Percentiles rank a stretch among this genome's conserved stretches.
phyloP scores from a whole-genome alignment of 1,139 yeast species.

The Saccharomyces pastorianus region DNA sequence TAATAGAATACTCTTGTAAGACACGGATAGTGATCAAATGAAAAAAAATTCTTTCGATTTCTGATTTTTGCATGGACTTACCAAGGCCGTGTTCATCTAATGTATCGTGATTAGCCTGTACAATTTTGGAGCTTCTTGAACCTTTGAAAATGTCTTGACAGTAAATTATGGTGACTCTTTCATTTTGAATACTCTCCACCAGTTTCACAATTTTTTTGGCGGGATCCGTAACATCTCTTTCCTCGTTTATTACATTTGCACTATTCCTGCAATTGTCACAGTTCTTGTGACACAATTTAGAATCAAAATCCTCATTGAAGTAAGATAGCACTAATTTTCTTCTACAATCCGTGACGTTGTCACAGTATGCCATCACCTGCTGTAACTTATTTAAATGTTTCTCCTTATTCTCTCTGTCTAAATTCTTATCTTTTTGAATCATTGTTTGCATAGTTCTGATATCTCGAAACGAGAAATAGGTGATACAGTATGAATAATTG shows the following conservation, averaged over 20 bases:
- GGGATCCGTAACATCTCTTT: conserved; percentile 59
- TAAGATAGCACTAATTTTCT: conserved; percentile 56
- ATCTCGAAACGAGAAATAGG: conserved; percentile 74
- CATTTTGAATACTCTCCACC: conserved; percentile 48
- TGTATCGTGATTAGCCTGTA: conserved; percentile 52
- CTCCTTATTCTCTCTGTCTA: conserved; percentile 40
- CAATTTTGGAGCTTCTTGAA: conserved; percentile 52
- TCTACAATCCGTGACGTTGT: conserved; percentile 83
- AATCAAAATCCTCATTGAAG: too few relatives aligned
- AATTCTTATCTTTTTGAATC: conserved; percentile 59
- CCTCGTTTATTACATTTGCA: conserved; percentile 38
- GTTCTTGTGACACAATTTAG: conserved; percentile 48
- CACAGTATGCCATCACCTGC: conserved; percentile 87
- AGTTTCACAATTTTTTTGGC: conserved; percentile 55
- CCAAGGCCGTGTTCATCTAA: conserved; percentile 66
- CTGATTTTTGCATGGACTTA: conserved; percentile 50
- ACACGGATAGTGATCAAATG: conserved; percentile 63
- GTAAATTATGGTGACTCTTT: conserved; percentile 65
- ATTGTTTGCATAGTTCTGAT: conserved; percentile 64
- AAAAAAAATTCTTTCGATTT: conserved; percentile 74
- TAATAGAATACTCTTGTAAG: conserved; percentile 61
- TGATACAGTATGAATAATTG: conserved; percentile 63
- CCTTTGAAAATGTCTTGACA: conserved; percentile 85
- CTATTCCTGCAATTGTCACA: conserved; percentile 80
- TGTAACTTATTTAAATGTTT: conserved; percentile 70